Conservation (phyloP, 805 yeast species). For the Metschnikowia lunata region DNA sequence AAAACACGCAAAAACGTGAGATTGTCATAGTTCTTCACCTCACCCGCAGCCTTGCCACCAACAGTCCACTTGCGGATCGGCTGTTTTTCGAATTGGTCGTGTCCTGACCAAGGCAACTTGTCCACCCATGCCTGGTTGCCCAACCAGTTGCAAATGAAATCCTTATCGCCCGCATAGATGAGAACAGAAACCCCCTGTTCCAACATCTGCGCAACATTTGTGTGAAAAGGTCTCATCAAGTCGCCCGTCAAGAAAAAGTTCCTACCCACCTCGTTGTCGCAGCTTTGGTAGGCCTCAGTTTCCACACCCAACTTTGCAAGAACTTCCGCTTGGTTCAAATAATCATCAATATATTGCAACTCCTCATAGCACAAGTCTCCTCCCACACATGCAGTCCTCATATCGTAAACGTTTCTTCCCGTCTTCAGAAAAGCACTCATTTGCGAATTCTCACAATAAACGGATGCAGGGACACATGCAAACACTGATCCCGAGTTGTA, state of each 20-base stretch:
- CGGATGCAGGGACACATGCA: conserved; percentile 86
- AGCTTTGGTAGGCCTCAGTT: conserved; percentile 68
- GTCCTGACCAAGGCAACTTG: conserved; percentile 21
- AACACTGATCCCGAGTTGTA: conserved; percentile 69
- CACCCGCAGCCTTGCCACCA: conserved; percentile 47
- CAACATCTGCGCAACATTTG: conserved; percentile 56
- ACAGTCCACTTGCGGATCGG: conserved; percentile 42
- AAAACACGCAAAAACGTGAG: conserved; percentile 80
- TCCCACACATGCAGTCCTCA: conserved; percentile 74
- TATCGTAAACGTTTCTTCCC: conserved; percentile 88
- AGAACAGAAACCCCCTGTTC: conserved; percentile 72
- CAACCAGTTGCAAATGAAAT: conserved; percentile 88
- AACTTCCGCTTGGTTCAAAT: conserved; percentile 75
- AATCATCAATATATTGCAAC: conserved; percentile 67
- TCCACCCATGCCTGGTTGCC: conserved; percentile 88
- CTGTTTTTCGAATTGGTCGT: conserved; percentile 38
- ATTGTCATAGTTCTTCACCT: conserved; percentile 64
- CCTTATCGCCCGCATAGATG: conserved; percentile 90
- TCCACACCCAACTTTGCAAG: conserved; percentile 85
- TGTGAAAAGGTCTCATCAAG: conserved; percentile 86
- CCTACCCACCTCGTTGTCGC: conserved; percentile 73
- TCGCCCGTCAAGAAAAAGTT: conserved; percentile 85
- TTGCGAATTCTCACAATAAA: conserved; percentile 83
- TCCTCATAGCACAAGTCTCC: conserved; percentile 74
- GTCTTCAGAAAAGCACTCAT: conserved; percentile 55